Conservation (phyloP, 2,329 filamentous ascomycete species). For the Grosmannia penicillata region DNA sequence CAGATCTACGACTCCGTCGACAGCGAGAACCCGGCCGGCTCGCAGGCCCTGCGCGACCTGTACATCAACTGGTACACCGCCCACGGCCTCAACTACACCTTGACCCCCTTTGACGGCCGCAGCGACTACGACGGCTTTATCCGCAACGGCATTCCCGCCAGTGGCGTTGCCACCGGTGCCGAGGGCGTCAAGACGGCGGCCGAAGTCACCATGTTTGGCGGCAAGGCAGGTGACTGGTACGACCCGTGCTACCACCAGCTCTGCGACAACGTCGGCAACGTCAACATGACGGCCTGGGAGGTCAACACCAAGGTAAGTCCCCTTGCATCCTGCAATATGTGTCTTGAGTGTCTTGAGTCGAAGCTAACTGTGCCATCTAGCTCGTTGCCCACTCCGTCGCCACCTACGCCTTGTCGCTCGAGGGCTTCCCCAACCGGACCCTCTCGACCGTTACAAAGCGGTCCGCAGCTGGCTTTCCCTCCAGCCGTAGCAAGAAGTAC, state of each 20-base stretch:
- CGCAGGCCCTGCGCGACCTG: slow-evolving; percentile 51
- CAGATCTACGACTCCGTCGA: slow-evolving; percentile 62
- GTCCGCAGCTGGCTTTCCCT: slow-evolving; percentile 11
- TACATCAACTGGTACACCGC: slow-evolving; percentile 53
- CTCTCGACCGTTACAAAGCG: too few species aligned
- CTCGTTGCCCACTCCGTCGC: slow-evolving; percentile 61
- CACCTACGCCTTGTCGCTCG: slow-evolving; percentile 49
- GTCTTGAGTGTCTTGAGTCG: not conserved
- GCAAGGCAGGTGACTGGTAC: slow-evolving; percentile 44
- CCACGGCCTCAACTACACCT: slow-evolving; percentile 49
- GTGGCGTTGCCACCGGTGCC: slow-evolving; percentile 65
- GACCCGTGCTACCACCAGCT: slow-evolving; percentile 48
- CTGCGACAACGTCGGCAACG: slow-evolving; percentile 42
- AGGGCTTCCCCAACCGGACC: slow-evolving; percentile 45
- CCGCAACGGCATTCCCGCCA: slow-evolving; percentile 54
- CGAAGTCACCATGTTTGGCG: slow-evolving; percentile 56
- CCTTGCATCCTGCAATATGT: not conserved
- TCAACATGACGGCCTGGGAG: slow-evolving; percentile 46
- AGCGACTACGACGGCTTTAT: slow-evolving; percentile 73
- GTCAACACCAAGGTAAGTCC: slow-evolving; percentile 41
- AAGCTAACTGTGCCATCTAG: slow-evolving; percentile 15
- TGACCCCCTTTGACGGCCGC: slow-evolving; percentile 63
- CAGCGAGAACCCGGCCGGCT: slow-evolving; percentile 53
- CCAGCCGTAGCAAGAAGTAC: slow-evolving; percentile 28
- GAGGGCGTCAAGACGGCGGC: slow-evolving; percentile 59